Evolutionary conservation across 2,329 filamentous ascomycete species (phyloP), one percentile per base, ranked within the genome.

Genomic region (Cadophora luteo-olivacea): DNA sequence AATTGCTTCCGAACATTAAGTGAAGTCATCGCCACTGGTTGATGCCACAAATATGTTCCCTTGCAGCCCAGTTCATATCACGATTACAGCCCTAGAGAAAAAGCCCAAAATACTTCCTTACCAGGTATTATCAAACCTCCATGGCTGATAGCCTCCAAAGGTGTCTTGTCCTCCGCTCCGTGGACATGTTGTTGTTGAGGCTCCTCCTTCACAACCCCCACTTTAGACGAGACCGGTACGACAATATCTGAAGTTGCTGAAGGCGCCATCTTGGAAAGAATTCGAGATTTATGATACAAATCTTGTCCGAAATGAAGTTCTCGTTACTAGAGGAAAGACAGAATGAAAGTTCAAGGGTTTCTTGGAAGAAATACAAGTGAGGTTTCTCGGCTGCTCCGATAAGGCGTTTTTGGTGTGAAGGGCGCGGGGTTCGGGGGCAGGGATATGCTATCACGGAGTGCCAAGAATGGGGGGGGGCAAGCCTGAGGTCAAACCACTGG

Each of bases 91-190:
- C n/a, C n/a, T n/a, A n/a, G n/a, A n/a, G n/a, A n/a, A n/a, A n/a
- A n/a, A n/a, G n/a, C n/a, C n/a, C n/a, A n/a, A n/a, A n/a, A n/a
- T n/a, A n/a, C 33, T 36, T 36, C 33, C 71, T 70, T 69, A 76
- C 75, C 75, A 67, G 74, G 68, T 58, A 69, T 66, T 65, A 77
- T 66, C 41, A 77, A 41, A 33, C 68, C 60, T 1, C 76, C 77
- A 71, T 78, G 77, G 65, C 76, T 77, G 41, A 78, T 78, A 62
- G 77, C 77, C 62, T 77, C 75, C 16, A 78, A 54, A 9, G 77
- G 76, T 5, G 76, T 77, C 68, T 76, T 74, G 36, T 75, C 75
- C 69, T 75, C 70, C 16, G 67, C 74, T 24, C 72, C 75, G 58
- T 76, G 74, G 25, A 75, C 70, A 69, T 77, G 70, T 22, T 65